phyloP scores from a whole-genome alignment of 164 flowering plant genomes.

The Santalum album region DNA sequence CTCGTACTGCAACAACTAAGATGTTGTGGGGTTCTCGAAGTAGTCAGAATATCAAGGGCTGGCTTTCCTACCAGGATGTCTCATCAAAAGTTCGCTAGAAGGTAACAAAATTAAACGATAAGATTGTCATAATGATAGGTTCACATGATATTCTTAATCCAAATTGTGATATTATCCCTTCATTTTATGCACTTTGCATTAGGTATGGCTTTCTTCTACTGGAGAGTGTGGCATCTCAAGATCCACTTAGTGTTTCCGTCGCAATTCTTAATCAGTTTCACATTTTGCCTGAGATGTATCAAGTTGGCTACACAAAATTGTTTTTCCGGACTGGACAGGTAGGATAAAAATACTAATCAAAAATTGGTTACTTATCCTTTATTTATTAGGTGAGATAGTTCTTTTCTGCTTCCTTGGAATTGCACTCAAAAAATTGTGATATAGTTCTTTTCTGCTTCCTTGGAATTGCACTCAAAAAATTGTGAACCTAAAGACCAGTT shows the following conservation, averaged over 20 bases:
- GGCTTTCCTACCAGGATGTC: constrained; percentile 97
- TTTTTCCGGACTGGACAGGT: constrained; percentile 99
- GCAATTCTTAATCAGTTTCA: constrained; percentile 96
- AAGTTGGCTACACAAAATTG: constrained; percentile 96
- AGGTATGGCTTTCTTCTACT: constrained; percentile 95
- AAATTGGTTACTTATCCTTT: too few species aligned
- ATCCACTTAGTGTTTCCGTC: constrained; percentile 93
- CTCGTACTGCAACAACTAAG: constrained; percentile 87
- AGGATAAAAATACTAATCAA: constrained; percentile 2
- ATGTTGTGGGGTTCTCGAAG: constrained; percentile 98
- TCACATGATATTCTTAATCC: too few species aligned
- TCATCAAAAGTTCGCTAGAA: constrained; percentile 94
- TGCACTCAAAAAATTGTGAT: too few species aligned
- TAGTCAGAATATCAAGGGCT: constrained; percentile 90
- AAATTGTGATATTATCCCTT: too few species aligned
- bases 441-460: too few species aligned
- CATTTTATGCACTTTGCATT: constrained; percentile 1
- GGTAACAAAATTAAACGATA: constrained; percentile 42
- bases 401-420: too few species aligned
- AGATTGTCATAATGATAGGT: neutral
- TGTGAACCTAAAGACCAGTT: too few species aligned
- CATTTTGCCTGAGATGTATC: constrained; percentile 94
- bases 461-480: too few species aligned
- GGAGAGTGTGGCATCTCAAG: constrained; percentile 77
- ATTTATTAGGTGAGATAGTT: too few species aligned